Conservation (phyloP, 345 rosid genomes). For the Eucalyptus urophylla region DNA sequence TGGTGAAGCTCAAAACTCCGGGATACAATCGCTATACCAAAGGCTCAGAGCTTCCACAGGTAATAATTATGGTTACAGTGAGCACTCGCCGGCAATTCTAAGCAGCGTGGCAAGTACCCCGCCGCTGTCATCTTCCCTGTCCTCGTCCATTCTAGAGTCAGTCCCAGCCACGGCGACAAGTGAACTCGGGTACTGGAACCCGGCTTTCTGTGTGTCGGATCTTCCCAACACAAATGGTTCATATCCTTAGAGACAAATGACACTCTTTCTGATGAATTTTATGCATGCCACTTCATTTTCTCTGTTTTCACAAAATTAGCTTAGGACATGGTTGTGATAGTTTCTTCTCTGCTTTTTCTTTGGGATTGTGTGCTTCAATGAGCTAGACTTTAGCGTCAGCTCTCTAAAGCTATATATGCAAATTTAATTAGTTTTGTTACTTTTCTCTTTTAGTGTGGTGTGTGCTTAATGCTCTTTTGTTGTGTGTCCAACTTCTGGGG, state of each 20-base stretch:
- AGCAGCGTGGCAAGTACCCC: neutral
- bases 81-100: neutral
- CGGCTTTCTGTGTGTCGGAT: constrained; percentile 48
- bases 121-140: constrained; percentile 3
- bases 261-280: neutral
- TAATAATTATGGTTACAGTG: neutral
- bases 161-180: constrained; percentile 21
- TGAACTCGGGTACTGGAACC: constrained; percentile 50
- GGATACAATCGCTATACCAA: constrained; percentile 50
- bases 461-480: neutral
- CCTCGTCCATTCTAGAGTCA: constrained; percentile 29
- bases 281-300: neutral
- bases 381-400: neutral
- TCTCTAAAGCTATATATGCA: neutral
- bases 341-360: neutral
- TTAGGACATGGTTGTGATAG: neutral
- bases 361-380: neutral
- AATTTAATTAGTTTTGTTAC: neutral
- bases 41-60: constrained; percentile 36
- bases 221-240: constrained; percentile 61
- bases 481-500: neutral
- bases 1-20: constrained; percentile 27
- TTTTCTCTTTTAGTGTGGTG: neutral
- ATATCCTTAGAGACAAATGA: constrained; percentile 20
- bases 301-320: neutral